Evolutionary conservation across 1,284 basidiomycete genomes (phyloP), one percentile per base, ranked within the genome.

Genomic region (Heliocybe sulcata): DNA sequence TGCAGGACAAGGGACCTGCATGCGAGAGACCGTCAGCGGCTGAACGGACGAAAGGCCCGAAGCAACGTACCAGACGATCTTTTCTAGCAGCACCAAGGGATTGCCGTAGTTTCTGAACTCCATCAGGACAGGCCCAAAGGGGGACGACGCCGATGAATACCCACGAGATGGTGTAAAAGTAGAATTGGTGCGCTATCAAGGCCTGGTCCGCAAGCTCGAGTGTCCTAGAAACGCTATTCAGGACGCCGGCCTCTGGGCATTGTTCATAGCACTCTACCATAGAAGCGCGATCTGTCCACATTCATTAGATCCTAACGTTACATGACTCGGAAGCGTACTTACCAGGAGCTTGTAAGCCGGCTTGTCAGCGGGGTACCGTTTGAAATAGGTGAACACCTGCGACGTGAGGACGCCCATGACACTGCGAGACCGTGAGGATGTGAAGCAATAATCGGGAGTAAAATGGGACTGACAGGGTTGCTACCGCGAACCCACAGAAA

Each of bases 131-230:
- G n/a, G 20, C 52, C 35, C 55, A 19, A 27, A 9, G 12, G 2
- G 9, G 10, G 1, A 42, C 29, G 25, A 9, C n/a, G 49, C 45
- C 2, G 48, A 19, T 19, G 19, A 20, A 20, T 23, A 66, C 77
- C 55, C 62, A 81, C 79, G 67, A 69, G 57, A 83, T 65, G 1
- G 71, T 64, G 61, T 85, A 86, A 59, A 69, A 78, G 62, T 85
- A 87, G n/a, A 80, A 68, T 2, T 72, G 65, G 61, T 85, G 77
- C 1, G 72, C 79, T 54, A 84, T 75, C 58, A 85, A 72, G 2
- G 66, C 68, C 64, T 84, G 79, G 61, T 86, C 80, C 0, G 73
- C 53, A 0, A 75, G 63, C 62, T 82, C 80, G 48, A 85, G 61
- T 0, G 70, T 9, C 72, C 83, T 86, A 56, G 22, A 47, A 12